Percentiles rank a stretch among this genome's conserved stretches.
Evolutionary conservation across 148 eudicot genomes (phyloP).

Genomic region (Polygonum aviculare): DNA sequence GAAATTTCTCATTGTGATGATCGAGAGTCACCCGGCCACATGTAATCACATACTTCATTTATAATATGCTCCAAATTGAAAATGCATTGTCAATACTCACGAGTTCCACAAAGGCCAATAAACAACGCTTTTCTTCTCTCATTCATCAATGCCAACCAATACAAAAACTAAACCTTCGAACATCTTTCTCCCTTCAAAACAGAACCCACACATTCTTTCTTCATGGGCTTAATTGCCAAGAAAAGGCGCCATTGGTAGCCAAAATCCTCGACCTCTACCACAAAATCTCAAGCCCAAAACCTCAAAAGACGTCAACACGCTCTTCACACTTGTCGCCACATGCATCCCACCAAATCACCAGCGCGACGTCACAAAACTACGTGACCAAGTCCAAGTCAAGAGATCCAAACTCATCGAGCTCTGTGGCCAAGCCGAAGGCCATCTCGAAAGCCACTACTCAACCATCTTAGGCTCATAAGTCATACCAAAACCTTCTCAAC

Average conservation of each 20-base stretch:
- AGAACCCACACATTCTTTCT: constrained; percentile 8
- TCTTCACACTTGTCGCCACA: constrained; percentile 30
- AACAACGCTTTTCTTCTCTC: constrained; percentile 13
- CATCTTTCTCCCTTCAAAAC: neutral
- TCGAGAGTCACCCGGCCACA: neutral
- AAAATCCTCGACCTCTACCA: constrained; percentile 34
- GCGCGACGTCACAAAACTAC: constrained; percentile 52
- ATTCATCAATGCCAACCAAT: neutral
- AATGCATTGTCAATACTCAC: neutral
- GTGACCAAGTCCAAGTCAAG: constrained; percentile 41
- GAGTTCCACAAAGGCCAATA: constrained; percentile 24
- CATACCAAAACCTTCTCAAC: constrained; percentile 46
- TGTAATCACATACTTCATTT: neutral
- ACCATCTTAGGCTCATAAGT: constrained; percentile 43
- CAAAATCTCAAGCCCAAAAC: constrained; percentile 45
- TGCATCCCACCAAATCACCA: constrained; percentile 65
- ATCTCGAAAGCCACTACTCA: constrained; percentile 65
- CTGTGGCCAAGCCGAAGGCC: constrained; percentile 81
- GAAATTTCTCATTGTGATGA: neutral
- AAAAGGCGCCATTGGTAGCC: constrained; percentile 30
- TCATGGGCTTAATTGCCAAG: constrained; percentile 47
- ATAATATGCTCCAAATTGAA: neutral
- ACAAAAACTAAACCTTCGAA: neutral
- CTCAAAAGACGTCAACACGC: constrained; percentile 41
- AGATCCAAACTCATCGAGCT: constrained; percentile 57